Conservation (phyloP, 345 rosid genomes). For the Erucastrum elatum region DNA sequence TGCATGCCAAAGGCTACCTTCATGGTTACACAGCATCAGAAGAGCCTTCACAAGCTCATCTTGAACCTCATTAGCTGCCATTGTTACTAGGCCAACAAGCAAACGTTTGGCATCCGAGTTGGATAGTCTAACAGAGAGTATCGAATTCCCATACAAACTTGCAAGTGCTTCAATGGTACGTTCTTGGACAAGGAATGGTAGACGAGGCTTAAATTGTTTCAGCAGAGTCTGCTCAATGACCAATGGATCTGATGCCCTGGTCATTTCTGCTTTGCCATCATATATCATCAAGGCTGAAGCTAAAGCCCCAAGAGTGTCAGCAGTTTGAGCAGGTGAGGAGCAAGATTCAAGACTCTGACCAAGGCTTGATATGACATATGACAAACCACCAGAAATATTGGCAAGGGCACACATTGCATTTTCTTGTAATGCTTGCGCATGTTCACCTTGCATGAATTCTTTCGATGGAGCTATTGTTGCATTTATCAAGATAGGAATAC, state of each 20-base stretch:
- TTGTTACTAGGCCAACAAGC: slow-evolving; percentile 97
- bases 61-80: slow-evolving; percentile 93
- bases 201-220: slow-evolving; percentile 83
- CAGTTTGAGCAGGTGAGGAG: slow-evolving; percentile 89
- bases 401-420: slow-evolving; percentile 99
- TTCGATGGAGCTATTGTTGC: slow-evolving; percentile 99
- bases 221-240: slow-evolving; percentile 80
- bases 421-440: slow-evolving; percentile 98
- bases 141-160: slow-evolving; percentile 88
- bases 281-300: slow-evolving; percentile 99
- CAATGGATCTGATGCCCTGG: slow-evolving; percentile 77
- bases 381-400: slow-evolving; percentile 96
- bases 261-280: slow-evolving; percentile 82
- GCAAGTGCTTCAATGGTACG: slow-evolving; percentile 99
- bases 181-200: slow-evolving; percentile 93
- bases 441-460: slow-evolving; percentile 99
- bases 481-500: slow-evolving; percentile 90
- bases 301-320: slow-evolving; percentile 96
- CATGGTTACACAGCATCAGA: slow-evolving; percentile 76
- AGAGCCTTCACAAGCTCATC: slow-evolving; percentile 94
- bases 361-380: slow-evolving; percentile 95
- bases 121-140: slow-evolving; percentile 70
- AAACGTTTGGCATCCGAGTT: slow-evolving; percentile 92
- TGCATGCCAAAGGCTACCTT: slow-evolving; percentile 91
- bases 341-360: slow-evolving; percentile 99